A percentile compares a stretch with the other conserved stretches of the same genome.
Conservation (phyloP, 208 protist genomes). For the Trypanosoma melophagium region DNA sequence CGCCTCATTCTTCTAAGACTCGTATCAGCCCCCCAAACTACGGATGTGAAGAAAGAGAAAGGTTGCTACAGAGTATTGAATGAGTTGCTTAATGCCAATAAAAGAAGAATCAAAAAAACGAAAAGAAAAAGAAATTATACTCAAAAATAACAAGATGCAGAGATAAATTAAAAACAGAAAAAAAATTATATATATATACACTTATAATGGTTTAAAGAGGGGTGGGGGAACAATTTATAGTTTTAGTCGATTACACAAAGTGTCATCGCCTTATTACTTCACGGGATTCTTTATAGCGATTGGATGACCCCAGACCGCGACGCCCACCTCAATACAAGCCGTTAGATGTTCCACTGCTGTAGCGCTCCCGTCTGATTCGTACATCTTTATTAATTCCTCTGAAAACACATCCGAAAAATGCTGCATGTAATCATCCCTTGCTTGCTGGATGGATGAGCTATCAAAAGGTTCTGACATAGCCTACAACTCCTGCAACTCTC, state of each 20-base stretch:
- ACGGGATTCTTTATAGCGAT: conserved; percentile 36
- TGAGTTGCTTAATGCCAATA: too few relatives aligned
- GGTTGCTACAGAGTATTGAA: too few relatives aligned
- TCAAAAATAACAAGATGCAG: background rate
- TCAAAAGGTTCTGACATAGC: conserved; percentile 31
- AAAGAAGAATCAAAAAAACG: conserved; percentile 4
- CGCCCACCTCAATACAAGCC: conserved; percentile 77
- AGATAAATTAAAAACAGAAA: background rate
- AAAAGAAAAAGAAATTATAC: conserved; percentile 12
- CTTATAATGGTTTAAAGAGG: background rate
- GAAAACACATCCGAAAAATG: conserved; percentile 81
- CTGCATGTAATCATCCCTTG: conserved; percentile 87
- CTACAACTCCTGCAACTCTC: background rate
- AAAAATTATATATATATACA: background rate
- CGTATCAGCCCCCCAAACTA: background rate
- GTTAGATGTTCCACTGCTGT: conserved; percentile 81
- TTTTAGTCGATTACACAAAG: background rate
- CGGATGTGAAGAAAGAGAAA: background rate
- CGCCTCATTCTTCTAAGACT: conserved; percentile 5
- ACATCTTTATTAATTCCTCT: conserved; percentile 77
- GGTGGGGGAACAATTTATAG: background rate
- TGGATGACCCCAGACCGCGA: conserved; percentile 81
- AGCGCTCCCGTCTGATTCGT: conserved; percentile 75
- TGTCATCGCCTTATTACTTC: conserved; percentile 16
- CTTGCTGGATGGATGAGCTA: conserved; percentile 37